Percentiles rank a stretch among this genome's conserved stretches.
These are phyloP conservation scores for Paragyromitra xinjiangensis DNA, from an alignment of 495 filamentous ascomycete genomes.

Conservation along the genomic window DNA sequence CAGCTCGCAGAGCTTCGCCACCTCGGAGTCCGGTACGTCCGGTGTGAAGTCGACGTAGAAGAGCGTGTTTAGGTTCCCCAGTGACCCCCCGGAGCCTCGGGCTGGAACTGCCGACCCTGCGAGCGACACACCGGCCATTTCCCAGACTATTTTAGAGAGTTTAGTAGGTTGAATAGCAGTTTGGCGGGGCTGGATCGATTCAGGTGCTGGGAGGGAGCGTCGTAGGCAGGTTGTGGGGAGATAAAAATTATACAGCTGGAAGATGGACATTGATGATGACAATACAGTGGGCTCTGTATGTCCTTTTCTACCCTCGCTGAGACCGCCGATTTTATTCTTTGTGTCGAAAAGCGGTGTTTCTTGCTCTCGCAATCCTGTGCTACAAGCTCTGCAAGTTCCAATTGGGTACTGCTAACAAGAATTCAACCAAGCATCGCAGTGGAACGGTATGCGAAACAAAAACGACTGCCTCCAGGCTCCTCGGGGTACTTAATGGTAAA, in stretches of 20 bases:
- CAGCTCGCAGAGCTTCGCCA: background rate
- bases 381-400: background rate
- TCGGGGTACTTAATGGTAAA: background rate
- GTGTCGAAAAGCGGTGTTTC: background rate
- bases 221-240: background rate
- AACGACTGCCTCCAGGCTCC: background rate
- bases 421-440: background rate
- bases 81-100: background rate
- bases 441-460: background rate
- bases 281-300: background rate
- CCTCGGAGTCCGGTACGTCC: background rate
- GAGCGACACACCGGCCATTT: background rate
- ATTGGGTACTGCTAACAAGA: background rate
- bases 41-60: slow-evolving; percentile 5
- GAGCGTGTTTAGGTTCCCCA: background rate
- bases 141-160: background rate
- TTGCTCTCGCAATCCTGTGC: background rate
- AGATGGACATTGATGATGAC: background rate
- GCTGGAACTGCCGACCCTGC: background rate
- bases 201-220: background rate
- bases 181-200: background rate
- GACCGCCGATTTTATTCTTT: background rate
- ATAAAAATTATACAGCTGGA: background rate
- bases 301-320: background rate
- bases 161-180: background rate